Base-by-base conservation (phyloP, 441 rosid genomes). In the Adansonia rubrostipa region DNA sequence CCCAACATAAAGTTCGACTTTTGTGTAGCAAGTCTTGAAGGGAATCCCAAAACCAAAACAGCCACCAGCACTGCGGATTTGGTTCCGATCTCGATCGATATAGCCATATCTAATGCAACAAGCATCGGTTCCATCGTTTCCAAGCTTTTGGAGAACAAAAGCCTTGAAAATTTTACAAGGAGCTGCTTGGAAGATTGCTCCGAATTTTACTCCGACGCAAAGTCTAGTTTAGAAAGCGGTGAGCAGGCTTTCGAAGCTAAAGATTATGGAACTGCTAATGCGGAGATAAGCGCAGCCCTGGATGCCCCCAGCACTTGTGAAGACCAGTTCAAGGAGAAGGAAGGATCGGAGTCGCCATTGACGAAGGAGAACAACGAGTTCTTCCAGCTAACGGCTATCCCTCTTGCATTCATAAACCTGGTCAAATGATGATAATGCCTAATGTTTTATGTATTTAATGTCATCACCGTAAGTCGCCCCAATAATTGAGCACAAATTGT, bases 301-400 rank as follows among this genome's bases (percentile, higher is more conserved):
- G 88, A 82, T 75, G 76, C 80, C 1, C 47, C 88, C 3, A 14
- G 0, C n/a, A 80, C 79, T 9, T 89, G 94, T 66, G 85, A 89
- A 71, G 82, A 84, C 40, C 89, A 84, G 28, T 82, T 91, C 57
- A 79, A 82, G 78, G 87, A 87, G 65, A 73, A 19, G 40, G 0
- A 68, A 56, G 82, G 78, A 7, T 56, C 1, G 57, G 70, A 48
- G 54, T 83, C 84, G 67, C 90, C 89, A 0, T 10, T 87, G 83
- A 78, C 81, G 0, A 75, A 68, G 53, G 86, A 87, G 75, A 82
- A 86, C 56, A 4, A 17, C 22, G 10, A n/a, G 33, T 87, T 88
- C 79, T 71, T 51, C 67, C 82, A 84, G 24, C 48, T 76, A 78
- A 71, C 80, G 45, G 81, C 83, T 5, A 79, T 88, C 56, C 24